A percentile compares a stretch with the other conserved stretches of the same genome.
Evolutionary conservation across 352 stramenopile species (phyloP).

Genomic region (Globisporangium nunn): DNA sequence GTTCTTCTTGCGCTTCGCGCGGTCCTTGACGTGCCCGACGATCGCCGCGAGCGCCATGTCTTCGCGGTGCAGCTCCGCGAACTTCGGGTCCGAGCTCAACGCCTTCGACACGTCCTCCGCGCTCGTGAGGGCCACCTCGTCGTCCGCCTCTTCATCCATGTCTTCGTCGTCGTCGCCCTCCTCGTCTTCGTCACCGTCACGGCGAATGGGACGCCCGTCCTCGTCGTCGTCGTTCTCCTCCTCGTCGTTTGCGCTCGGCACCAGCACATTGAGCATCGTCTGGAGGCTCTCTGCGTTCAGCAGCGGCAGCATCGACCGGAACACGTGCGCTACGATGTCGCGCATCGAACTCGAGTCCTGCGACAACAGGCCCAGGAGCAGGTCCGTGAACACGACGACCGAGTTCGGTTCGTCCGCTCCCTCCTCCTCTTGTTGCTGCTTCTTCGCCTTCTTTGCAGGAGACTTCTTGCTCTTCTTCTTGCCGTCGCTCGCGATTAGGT

Average conservation of each 20-base stretch:
- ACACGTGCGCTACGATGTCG: slow-evolving; percentile 78
- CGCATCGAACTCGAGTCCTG: slow-evolving; percentile 80
- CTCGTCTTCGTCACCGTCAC: slow-evolving; percentile 25
- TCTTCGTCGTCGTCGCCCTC: slow-evolving; percentile 31
- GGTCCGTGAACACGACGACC: slow-evolving; percentile 73
- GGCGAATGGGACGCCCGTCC: slow-evolving; percentile 10
- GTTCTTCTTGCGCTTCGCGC: slow-evolving; percentile 71
- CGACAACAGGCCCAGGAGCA: slow-evolving; percentile 76
- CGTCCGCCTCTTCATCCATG: slow-evolving; percentile 21
- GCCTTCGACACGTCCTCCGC: slow-evolving; percentile 54
- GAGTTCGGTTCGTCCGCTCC: slow-evolving; percentile 28
- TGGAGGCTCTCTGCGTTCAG: slow-evolving; percentile 51
- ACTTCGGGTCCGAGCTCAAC: slow-evolving; percentile 52
- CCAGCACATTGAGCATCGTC: slow-evolving; percentile 67
- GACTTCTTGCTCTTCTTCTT: slow-evolving; percentile 20
- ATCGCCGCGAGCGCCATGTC: slow-evolving; percentile 76
- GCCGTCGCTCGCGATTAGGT: slow-evolving; percentile 34
- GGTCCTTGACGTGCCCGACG: slow-evolving; percentile 68
- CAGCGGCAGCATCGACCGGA: slow-evolving; percentile 64
- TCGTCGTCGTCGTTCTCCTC: slow-evolving; percentile 25
- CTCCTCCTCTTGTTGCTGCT: slow-evolving; percentile 8
- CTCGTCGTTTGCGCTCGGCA: slow-evolving; percentile 25
- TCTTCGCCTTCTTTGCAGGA: slow-evolving; percentile 17
- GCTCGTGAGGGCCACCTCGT: slow-evolving; percentile 57
- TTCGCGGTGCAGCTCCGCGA: slow-evolving; percentile 64